These are phyloP conservation scores for Diaporthe velutina DNA, from an alignment of 2,329 filamentous ascomycete species.

Conservation along the genomic window DNA sequence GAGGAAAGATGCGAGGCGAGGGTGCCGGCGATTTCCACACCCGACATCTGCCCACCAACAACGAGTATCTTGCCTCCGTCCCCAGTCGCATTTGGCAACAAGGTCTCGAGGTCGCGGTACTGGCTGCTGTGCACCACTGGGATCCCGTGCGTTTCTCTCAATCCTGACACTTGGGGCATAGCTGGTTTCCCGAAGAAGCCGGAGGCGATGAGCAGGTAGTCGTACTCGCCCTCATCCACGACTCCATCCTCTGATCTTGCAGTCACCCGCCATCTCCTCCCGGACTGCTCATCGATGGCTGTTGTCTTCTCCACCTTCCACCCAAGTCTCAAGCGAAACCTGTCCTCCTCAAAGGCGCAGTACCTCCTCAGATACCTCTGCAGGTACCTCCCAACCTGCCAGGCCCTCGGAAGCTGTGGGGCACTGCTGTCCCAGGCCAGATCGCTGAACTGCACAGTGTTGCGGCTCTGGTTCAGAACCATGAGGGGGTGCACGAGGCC, in stretches of 20 bases:
- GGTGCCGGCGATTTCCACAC: constrained; percentile 80
- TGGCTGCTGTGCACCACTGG: constrained; percentile 77
- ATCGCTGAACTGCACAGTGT: constrained; percentile 81
- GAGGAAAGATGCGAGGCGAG: constrained; percentile 80
- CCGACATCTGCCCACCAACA: constrained; percentile 86
- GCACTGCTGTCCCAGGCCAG: constrained; percentile 74
- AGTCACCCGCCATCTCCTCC: constrained; percentile 57
- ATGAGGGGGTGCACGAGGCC: constrained; percentile 75
- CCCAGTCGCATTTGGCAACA: constrained; percentile 56
- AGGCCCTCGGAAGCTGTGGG: constrained; percentile 80
- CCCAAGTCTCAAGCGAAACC: constrained; percentile 62
- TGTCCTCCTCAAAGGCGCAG: constrained; percentile 53
- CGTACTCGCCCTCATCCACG: constrained; percentile 68
- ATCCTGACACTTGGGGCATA: constrained; percentile 57
- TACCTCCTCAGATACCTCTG: constrained; percentile 73
- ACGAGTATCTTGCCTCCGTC: constrained; percentile 75
- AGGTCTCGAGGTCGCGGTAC: constrained; percentile 67
- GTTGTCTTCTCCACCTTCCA: constrained; percentile 59
- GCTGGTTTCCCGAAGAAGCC: constrained; percentile 80
- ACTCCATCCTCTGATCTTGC: constrained; percentile 50
- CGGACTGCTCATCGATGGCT: constrained; percentile 43
- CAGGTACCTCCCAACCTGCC: constrained; percentile 82
- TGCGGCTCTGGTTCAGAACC: constrained; percentile 80
- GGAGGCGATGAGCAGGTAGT: constrained; percentile 79
- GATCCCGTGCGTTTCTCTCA: constrained; percentile 52